These are phyloP conservation scores for Boletus barrowsii DNA, from an alignment of 768 basidiomycete genomes.

Conservation along the genomic window DNA sequence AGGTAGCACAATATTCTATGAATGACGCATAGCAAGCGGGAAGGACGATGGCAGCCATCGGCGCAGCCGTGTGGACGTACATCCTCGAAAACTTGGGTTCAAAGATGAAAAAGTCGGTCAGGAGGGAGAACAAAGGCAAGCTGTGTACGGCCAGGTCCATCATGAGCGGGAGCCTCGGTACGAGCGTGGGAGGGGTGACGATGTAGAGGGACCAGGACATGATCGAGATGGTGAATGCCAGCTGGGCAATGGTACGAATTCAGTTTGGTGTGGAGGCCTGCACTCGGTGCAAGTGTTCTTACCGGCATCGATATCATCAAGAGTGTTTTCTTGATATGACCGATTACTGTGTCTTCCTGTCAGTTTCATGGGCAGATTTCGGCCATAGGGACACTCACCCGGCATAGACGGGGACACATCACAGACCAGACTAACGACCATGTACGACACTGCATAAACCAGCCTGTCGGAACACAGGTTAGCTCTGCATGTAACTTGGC, in stretches of 20 bases:
- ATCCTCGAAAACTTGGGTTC: slow-evolving; percentile 51
- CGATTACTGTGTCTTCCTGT: slow-evolving; percentile 4
- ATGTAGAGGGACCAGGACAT: slow-evolving; percentile 72
- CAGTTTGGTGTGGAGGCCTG: neutral
- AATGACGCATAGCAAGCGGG: slow-evolving; percentile 55
- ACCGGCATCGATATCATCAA: slow-evolving; percentile 69
- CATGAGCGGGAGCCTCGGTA: slow-evolving; percentile 40
- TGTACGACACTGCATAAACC: slow-evolving; percentile 40
- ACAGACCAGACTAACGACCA: slow-evolving; percentile 37
- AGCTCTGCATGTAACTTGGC: neutral
- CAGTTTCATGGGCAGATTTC: neutral
- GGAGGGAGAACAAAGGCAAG: slow-evolving; percentile 52
- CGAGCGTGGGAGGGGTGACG: slow-evolving; percentile 32
- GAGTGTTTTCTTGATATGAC: slow-evolving; percentile 53
- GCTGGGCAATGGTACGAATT: slow-evolving; percentile 22
- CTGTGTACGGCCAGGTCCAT: slow-evolving; percentile 68
- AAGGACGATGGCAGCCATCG: slow-evolving; percentile 19
- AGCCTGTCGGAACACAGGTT: slow-evolving; percentile 5
- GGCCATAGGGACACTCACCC: slow-evolving; percentile 25
- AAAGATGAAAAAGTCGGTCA: slow-evolving; percentile 66
- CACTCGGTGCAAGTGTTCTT: neutral
- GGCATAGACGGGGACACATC: slow-evolving; percentile 40
- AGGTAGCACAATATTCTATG: slow-evolving; percentile 63
- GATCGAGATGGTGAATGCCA: slow-evolving; percentile 45
- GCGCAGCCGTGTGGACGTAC: slow-evolving; percentile 13